Base-by-base conservation (phyloP, 371 early-diverging fungal species). In the Rhizopus arrhizus region DNA sequence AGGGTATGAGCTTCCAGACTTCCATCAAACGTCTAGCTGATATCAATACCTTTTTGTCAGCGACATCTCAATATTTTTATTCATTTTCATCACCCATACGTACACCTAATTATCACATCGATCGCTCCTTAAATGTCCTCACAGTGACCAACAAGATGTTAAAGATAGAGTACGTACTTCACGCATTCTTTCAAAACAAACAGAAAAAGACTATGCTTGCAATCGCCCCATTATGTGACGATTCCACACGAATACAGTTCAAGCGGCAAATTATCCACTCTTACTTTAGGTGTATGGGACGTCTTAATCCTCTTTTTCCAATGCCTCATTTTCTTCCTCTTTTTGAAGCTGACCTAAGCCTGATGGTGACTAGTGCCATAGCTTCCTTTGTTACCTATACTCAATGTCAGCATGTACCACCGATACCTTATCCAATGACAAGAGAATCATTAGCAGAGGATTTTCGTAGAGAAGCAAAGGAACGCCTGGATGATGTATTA, bases 101-200 rank as follows among this genome's bases (percentile, higher is more conserved):
- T 9, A 58, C 62, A 41, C 72, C 75, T 10, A 58, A 58, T 29
- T 72, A 74, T 41, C 58, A 66, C 52, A 42, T 50, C 4, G 62
- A 74, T 33, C 54, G 64, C n/a, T 56, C 62, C n/a, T 9, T 22
- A 0, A 59, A 66, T 13, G 35, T 31, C 3, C 45, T 75, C 2
- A n/a, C 45, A 9, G 66, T 75, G 0, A 75, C 75, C n/a, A 62
- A 68, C 45, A 66, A 66, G 33, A 65, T 67, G 59, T 40, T 75
- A 5, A 38, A 70, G 15, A 54, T 65, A 13, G 75, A 75, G 32
- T 62, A 62, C 9, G n/a, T 75, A 0, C 53, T 73, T n/a, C 67
- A 70, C n/a, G 38, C 51, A 28, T 55, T 73, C 33, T 69, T 73
- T 32, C 53, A 62, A 8, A 62, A 53, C 36, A 53, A 46, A 47